phyloP scores from a whole-genome alignment of 1,139 yeast species.

The Geotrichum aggregatum region DNA sequence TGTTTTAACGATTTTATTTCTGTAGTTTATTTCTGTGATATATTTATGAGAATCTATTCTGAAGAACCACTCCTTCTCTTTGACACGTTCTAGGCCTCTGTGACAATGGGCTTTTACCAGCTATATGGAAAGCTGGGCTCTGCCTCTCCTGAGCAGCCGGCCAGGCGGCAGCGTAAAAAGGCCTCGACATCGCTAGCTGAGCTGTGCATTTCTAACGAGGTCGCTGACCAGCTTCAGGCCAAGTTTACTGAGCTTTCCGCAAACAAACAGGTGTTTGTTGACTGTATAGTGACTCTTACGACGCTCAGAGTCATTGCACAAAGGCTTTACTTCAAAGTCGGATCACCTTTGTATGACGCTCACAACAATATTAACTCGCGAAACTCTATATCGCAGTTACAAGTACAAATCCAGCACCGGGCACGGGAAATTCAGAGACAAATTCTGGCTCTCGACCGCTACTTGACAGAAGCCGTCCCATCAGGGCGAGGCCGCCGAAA shows the following conservation, averaged over 20 bases:
- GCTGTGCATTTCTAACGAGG: background rate
- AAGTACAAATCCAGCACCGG: background rate
- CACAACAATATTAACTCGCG: constrained; percentile 11
- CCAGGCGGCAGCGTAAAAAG: background rate
- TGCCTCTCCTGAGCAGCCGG: background rate
- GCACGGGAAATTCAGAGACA: background rate
- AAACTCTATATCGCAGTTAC: constrained; percentile 1
- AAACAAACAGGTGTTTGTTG: background rate
- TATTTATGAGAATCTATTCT: too few species aligned
- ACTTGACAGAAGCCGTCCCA: background rate
- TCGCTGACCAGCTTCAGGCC: background rate
- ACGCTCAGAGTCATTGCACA: constrained; percentile 9
- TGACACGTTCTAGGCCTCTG: too few species aligned
- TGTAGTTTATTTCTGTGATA: too few species aligned
- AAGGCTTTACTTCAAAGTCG: constrained; percentile 3
- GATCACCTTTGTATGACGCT: constrained; percentile 2
- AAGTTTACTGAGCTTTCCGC: background rate
- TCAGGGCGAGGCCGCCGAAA: background rate
- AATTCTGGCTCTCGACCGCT: constrained; percentile 6
- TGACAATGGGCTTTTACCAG: constrained; percentile 1
- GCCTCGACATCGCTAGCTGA: background rate
- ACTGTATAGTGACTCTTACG: constrained; percentile 6
- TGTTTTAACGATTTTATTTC: too few species aligned
- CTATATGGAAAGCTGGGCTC: constrained; percentile 6
- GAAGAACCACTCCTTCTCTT: too few species aligned